Evolutionary conservation across 208 protist genomes (phyloP), one percentile per base, ranked within the genome.

Genomic region (Crithidia thermophila): DNA sequence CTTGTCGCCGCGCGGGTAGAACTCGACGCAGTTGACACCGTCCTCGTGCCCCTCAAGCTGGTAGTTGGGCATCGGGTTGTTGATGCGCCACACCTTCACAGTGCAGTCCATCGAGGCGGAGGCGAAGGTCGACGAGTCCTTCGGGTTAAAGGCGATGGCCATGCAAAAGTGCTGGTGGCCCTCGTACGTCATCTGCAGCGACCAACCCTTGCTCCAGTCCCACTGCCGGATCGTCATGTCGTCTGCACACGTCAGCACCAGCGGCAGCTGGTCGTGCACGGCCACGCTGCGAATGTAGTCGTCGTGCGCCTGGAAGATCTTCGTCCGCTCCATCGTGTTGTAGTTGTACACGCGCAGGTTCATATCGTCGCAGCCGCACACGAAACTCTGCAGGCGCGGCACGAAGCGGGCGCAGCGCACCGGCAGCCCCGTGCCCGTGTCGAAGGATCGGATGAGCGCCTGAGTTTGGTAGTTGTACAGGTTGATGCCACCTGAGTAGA

Each of bases 141-240:
- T 98, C 13, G 98, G 98, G 78, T 99, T 99, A 68, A 99, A 98
- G 27, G 85, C 81, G 27, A 99, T 84, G 37, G 76, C 79, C 98
- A 99, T 99, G 47, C 99, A 98, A 75, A 98, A 99, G 79, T 99
- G 95, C 31, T 79, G 75, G 82, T 99, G 99, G 1, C 98, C 98
- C 70, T 99, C 97, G 84, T 98, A 99, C 0, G 90, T 87, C 77
- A 93, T 79, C 28, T 91, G 78, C 71, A 93, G 84, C 5, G 63
- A 36, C 98, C 98, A 99, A 28, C 87, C 89, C 45, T 98, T 95
- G 49, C 98, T 98, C 98, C 98, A 99, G 77, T 99, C 97, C 97
- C 98, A 99, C 53, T 99, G 84, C 52, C 98, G 97, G 58, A 99
- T 98, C 34, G 82, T 95, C 95, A 98, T 98, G 84, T 99, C 98